phyloP scores from a whole-genome alignment of 192 early-diverging fungal species.

The Podila epigama region DNA sequence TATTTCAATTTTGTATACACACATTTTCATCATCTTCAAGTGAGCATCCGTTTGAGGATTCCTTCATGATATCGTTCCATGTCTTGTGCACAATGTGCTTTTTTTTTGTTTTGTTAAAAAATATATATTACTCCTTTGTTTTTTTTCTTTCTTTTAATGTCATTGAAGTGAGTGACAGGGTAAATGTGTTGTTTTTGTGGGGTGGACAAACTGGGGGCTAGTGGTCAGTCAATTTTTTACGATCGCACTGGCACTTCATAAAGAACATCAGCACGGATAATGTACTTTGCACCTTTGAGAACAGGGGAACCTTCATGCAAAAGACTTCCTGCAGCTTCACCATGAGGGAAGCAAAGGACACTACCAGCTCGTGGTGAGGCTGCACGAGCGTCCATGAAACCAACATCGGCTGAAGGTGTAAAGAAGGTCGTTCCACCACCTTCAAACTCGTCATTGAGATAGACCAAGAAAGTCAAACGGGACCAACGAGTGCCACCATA shows the following conservation, averaged over 20 bases:
- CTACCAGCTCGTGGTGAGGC: constrained; percentile 47
- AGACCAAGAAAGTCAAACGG: constrained; percentile 53
- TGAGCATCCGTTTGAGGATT: no score
- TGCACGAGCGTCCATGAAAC: constrained; percentile 43
- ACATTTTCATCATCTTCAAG: no score
- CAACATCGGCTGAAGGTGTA: constrained; percentile 26
- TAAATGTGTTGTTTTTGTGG: no score
- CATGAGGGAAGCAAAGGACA: constrained; percentile 43
- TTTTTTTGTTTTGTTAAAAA: no score
- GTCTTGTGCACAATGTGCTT: no score
- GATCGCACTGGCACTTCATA: constrained; percentile 47
- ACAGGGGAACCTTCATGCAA: constrained; percentile 56
- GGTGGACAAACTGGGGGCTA: no score
- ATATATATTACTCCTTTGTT: no score
- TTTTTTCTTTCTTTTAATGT: no score
- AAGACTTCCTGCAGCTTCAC: constrained; percentile 38
- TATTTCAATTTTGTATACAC: no score
- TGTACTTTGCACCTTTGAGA: constrained; percentile 54
- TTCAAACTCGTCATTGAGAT: constrained; percentile 58
- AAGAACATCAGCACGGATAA: constrained; percentile 56
- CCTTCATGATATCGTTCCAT: no score
- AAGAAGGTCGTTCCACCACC: constrained; percentile 63
- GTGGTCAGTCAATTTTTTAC: not conserved
- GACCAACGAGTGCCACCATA: constrained; percentile 45
- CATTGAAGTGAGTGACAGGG: no score